phyloP scores from a whole-genome alignment of 306 rosid species.

The Pueraria montana region DNA sequence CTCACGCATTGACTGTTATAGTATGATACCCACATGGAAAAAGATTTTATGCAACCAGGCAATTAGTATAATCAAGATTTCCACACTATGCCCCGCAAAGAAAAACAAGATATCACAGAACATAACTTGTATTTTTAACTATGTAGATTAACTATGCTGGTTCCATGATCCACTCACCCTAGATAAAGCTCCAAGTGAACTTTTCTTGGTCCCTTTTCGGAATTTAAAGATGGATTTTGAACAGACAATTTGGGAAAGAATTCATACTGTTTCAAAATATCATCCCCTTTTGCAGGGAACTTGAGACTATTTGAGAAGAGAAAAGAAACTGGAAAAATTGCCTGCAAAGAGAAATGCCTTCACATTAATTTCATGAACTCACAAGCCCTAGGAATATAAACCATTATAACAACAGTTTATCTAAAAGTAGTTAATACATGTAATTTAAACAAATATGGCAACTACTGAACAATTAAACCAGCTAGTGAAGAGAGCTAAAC shows the following conservation, averaged over 20 bases:
- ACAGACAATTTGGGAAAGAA: conserved; percentile 68
- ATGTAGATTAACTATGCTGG: conserved; percentile 22
- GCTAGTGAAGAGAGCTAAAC: neutral
- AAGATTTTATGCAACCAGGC: neutral
- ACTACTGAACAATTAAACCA: conserved; percentile 30
- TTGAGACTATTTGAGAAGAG: conserved; percentile 86
- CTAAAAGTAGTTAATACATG: neutral
- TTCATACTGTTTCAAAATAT: conserved; percentile 64
- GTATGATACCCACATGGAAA: neutral
- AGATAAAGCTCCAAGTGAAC: conserved; percentile 80
- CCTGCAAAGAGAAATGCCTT: conserved; percentile 63
- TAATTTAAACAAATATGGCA: conserved; percentile 26
- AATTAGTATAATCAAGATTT: conserved; percentile 28
- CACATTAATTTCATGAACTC: conserved; percentile 40
- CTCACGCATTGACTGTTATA: conserved; percentile 22
- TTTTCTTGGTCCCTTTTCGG: conserved; percentile 65
- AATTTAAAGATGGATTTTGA: conserved; percentile 56
- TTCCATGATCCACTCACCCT: conserved; percentile 73
- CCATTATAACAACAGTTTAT: conserved; percentile 1
- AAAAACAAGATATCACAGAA: conserved; percentile 37
- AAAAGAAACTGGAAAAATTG: conserved; percentile 82
- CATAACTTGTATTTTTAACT: conserved; percentile 31
- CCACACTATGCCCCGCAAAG: conserved; percentile 1
- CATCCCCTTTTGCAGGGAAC: conserved; percentile 70
- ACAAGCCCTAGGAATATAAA: conserved; percentile 12